Base-by-base conservation (phyloP, 2,329 filamentous ascomycete species). In the Colletotrichum sojae region DNA sequence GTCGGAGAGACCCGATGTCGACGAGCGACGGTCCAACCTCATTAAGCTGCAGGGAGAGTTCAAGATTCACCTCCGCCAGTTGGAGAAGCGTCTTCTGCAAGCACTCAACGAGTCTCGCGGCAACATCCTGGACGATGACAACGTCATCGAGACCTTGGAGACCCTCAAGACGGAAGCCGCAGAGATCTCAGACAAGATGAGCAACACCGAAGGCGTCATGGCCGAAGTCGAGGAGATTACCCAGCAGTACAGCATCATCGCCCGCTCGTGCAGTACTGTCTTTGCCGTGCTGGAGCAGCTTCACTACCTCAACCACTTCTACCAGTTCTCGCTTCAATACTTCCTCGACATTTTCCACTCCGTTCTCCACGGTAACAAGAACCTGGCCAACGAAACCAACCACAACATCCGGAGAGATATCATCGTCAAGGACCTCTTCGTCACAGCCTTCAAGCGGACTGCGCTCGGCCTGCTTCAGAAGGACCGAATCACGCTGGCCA, bases 11-110 rank as follows among this genome's bases (percentile, higher is more conserved):
- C 96, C 97, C 4, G 96, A 99, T 82, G 94, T 99, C 18, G 96
- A 99, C 78, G 95, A 98, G 84, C 90, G 96, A 72, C 91, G 96
- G 66, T 97, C 95, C 43, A 98, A 99, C 79, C 90, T 99, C 73
- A 97, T 98, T 87, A 99, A 99, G 84, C 89, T 98, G 76, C 96
- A 99, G 83, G 96, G 96, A 76, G 97, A 99, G 82, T 99, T 99
- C 88, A 98, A 97, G 83, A 91, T 98, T n/a, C 95, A 98, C 81
- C 89, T 99, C 51, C 92, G 96, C 71, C 94, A 97, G 80, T 88
- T 99, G 31, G 97, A 99, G 85, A 98, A 97, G 83, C 91, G 93
- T 66, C 87, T 99, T 59, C 85, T 99, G 55, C 94, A 98, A 79
- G 95, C 97, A 27, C 90, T 99, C 77, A 99, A 99, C 77, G 95